Evolutionary conservation across 176 grass and related monocot genomes (phyloP).

Genomic region (Carex scoparia): DNA sequence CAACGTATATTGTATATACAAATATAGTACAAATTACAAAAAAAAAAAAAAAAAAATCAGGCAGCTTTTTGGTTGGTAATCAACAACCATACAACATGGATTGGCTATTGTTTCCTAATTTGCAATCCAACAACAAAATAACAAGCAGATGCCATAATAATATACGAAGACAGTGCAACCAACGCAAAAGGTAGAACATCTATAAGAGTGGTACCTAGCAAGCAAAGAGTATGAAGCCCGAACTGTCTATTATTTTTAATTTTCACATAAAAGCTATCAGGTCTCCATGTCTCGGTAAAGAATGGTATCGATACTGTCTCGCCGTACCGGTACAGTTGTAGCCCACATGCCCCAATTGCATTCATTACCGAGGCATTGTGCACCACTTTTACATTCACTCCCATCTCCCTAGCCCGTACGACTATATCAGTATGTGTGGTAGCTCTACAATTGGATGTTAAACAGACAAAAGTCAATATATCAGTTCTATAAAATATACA

Average conservation of each 20-base stretch:
- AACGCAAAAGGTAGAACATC: slow-evolving; percentile 2
- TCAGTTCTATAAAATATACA: background rate
- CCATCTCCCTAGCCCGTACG: slow-evolving; percentile 78
- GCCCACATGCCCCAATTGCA: slow-evolving; percentile 77
- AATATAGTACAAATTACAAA: slow-evolving; percentile 9
- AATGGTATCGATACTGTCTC: slow-evolving; percentile 95
- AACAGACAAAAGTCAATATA: no score
- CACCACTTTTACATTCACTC: slow-evolving; percentile 69
- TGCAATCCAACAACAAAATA: background rate
- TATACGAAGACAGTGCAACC: background rate
- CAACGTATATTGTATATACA: background rate
- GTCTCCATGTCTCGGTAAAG: slow-evolving; percentile 90
- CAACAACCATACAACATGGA: background rate
- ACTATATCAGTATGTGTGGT: slow-evolving; percentile 92
- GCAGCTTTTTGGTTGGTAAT: background rate
- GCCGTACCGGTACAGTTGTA: slow-evolving; percentile 90
- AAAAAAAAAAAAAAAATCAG: background rate
- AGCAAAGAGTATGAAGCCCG: slow-evolving; percentile 90
- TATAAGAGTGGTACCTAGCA: slow-evolving; percentile 44
- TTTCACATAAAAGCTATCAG: slow-evolving; percentile 94
- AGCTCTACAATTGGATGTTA: slow-evolving; percentile 41
- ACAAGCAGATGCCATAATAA: background rate
- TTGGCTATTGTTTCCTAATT: background rate
- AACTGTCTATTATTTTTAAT: slow-evolving; percentile 70
- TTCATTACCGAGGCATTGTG: slow-evolving; percentile 97